Percentiles rank a stretch among this genome's conserved stretches.
phyloP scores from a whole-genome alignment of 495 filamentous ascomycete species.

The Penicillium subrubescens region DNA sequence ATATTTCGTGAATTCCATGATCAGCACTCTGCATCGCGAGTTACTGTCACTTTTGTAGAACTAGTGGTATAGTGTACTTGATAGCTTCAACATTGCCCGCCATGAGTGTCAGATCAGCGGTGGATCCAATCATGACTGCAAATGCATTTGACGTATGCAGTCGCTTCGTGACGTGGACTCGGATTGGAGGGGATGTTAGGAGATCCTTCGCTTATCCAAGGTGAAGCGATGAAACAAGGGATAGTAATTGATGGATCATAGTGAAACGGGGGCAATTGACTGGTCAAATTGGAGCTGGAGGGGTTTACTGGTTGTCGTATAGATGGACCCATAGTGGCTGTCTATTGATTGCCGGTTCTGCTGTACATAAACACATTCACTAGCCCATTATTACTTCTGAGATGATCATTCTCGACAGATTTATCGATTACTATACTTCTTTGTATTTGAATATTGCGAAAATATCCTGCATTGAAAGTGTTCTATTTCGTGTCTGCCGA shows the following conservation, averaged over 20 bases:
- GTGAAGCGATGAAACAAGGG: constrained; percentile 27
- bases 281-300: constrained; percentile 7
- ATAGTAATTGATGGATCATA: constrained; percentile 17
- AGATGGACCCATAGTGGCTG: not conserved
- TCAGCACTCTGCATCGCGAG: not conserved
- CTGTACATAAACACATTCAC: not conserved
- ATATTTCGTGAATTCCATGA: not conserved
- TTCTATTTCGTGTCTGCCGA: not conserved
- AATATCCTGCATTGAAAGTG: no score
- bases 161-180: not conserved
- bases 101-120: not conserved
- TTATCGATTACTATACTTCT: not conserved
- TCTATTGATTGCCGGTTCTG: not conserved
- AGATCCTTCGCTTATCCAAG: not conserved
- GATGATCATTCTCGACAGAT: not conserved
- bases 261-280: constrained; percentile 27
- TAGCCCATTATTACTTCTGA: not conserved
- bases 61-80: not conserved
- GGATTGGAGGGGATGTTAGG: not conserved
- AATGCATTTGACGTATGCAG: no score
- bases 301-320: not conserved
- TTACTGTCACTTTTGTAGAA: not conserved
- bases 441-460: no score
- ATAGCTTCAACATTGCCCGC: no score
- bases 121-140: no score